Percentiles rank a stretch among this genome's conserved stretches.
phyloP scores from a whole-genome alignment of 2,329 filamentous ascomycete species.

The Ascochyta rabiei region DNA sequence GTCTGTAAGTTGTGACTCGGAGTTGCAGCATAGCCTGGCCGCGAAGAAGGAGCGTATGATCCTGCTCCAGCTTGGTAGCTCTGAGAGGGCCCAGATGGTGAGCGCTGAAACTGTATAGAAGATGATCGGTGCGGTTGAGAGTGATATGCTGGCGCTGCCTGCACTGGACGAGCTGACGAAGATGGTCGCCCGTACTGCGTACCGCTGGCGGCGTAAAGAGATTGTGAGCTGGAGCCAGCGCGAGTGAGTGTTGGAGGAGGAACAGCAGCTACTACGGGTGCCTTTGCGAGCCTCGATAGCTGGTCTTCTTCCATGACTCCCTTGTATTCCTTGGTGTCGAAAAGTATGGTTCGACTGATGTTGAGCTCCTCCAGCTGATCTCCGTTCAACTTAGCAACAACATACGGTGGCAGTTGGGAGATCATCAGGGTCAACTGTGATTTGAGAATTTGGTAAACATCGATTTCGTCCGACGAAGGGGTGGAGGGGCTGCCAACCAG shows the following conservation, averaged over 20 bases:
- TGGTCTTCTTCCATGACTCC: slow-evolving; percentile 88
- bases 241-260: slow-evolving; percentile 38
- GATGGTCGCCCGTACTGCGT: slow-evolving; percentile 43
- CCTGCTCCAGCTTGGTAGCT: slow-evolving; percentile 37
- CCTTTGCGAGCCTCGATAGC: slow-evolving; percentile 51
- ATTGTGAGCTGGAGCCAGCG: slow-evolving; percentile 32
- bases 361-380: slow-evolving; percentile 83
- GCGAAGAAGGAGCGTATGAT: slow-evolving; percentile 36
- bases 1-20: slow-evolving; percentile 43
- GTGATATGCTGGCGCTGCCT: slow-evolving; percentile 39
- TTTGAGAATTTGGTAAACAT: slow-evolving; percentile 74
- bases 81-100: slow-evolving; percentile 37
- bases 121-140: slow-evolving; percentile 46
- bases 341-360: slow-evolving; percentile 77
- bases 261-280: slow-evolving; percentile 39
- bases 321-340: slow-evolving; percentile 74
- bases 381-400: slow-evolving; percentile 83
- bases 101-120: slow-evolving; percentile 45
- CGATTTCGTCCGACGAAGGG: slow-evolving; percentile 65
- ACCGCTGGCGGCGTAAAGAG: slow-evolving; percentile 35
- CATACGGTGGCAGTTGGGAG: slow-evolving; percentile 78
- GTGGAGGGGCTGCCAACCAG: slow-evolving; percentile 65
- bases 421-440: slow-evolving; percentile 76
- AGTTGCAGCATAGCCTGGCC: slow-evolving; percentile 35
- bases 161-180: slow-evolving; percentile 38